Percentiles rank a stretch among this genome's conserved stretches.
These are phyloP conservation scores for Primulina eburnea DNA, from an alignment of 257 asterid genomes.

Conservation along the genomic window DNA sequence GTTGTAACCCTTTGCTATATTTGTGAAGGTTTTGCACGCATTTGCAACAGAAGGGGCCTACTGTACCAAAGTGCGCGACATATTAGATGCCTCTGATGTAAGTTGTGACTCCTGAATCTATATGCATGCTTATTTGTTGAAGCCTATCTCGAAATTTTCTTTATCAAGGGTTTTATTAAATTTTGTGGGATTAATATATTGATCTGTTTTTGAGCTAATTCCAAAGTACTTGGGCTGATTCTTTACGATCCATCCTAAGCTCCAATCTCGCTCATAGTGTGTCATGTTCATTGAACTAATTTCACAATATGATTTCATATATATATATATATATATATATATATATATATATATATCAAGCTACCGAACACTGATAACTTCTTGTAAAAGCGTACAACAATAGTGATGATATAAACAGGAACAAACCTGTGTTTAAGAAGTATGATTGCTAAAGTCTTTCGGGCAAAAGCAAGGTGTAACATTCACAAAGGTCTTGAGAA, in stretches of 20 bases:
- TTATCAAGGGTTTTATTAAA: not conserved
- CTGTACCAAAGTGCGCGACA: conserved; percentile 80
- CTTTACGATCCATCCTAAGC: not conserved
- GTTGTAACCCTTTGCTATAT: conserved; percentile 13
- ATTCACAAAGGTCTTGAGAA: not conserved
- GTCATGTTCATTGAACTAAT: not conserved
- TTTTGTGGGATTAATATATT: not conserved
- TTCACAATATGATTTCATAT: not conserved
- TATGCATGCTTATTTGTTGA: conserved; percentile 22
- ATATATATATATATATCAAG: no score
- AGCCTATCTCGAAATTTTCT: not conserved
- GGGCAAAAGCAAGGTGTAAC: not conserved
- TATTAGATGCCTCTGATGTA: conserved; percentile 79
- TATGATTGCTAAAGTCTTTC: not conserved
- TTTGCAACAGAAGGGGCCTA: conserved; percentile 97
- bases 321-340: no score
- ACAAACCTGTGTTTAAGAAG: not conserved
- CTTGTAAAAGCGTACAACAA: not conserved
- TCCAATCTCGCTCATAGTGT: not conserved
- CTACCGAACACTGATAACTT: not conserved
- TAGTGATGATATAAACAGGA: not conserved
- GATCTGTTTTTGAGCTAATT: not conserved
- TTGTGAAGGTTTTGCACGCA: conserved; percentile 82
- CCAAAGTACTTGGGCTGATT: not conserved
- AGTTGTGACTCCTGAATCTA: conserved; percentile 36